Base-by-base conservation (phyloP, 129 eudicot genomes). In the Chrysanthemum seticuspe region DNA sequence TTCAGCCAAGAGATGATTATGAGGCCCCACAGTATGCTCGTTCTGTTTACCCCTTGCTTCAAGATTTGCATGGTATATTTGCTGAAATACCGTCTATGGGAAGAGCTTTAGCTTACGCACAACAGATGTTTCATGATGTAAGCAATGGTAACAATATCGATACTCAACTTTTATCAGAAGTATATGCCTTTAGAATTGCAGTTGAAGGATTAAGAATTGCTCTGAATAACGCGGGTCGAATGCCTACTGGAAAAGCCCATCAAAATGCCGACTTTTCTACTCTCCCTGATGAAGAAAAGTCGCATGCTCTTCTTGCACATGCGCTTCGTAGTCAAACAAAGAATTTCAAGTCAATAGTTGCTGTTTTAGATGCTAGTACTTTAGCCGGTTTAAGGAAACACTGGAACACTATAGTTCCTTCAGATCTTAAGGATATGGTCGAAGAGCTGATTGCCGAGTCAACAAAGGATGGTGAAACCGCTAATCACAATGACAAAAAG, bases 131-230 rank as follows among this genome's bases (percentile, higher is more conserved):
- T 55, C 53, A 47, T 78, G 89, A 88, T 75, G 90, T 95, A 3
- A 79, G 76, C 64, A 85, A 73, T 53, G 99, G 99, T 57, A 83
- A 79, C 61, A 66, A 3, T 51, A 83, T 95, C 13, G 84, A 85
- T 74, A 60, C 78, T 15, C 68, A 73, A 6, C 45, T 76, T 53
- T 76, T 95, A 18, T 85, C 93, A 14, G 96, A 95, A 76, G 86
- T 90, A 55, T 86, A 85, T 71, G 78, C 85, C 21, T 95, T 95
- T 62, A 74, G 84, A 55, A 83, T 87, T 1, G 98, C 98, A 2
- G 98, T 87, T 59, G 98, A 94, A 76, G 97, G 91, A n/a, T 79
- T 94, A 67, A 79, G 98, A 45, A 85, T 90, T 61, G 98, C 97
- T 70, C 69, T 94, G 10, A 94, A 83, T 65, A 79, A 83, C 60